These are phyloP conservation scores for Phytophthora rubi DNA, from an alignment of 352 stramenopile species.

Conservation along the genomic window DNA sequence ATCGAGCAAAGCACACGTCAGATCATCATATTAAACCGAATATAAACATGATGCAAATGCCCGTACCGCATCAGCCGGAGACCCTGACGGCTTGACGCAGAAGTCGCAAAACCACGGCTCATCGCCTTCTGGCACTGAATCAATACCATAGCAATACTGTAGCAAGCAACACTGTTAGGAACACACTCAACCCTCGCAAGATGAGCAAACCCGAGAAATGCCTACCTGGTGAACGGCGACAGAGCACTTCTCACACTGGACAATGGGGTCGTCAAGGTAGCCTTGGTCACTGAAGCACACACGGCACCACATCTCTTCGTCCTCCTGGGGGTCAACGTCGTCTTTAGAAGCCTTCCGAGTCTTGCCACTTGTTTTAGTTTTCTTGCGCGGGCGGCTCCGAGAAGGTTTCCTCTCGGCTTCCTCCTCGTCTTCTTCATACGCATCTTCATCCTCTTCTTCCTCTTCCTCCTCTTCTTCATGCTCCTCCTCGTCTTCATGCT, in stretches of 20 bases:
- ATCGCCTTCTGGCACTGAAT: constrained; percentile 79
- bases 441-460: constrained; percentile 54
- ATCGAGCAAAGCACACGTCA: constrained; percentile 7
- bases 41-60: background rate
- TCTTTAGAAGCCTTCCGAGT: constrained; percentile 28
- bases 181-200: background rate
- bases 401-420: constrained; percentile 44
- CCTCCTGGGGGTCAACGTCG: constrained; percentile 63
- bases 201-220: background rate
- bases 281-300: constrained; percentile 90
- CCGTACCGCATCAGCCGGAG: constrained; percentile 58
- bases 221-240: constrained; percentile 86
- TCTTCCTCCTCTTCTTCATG: constrained; percentile 49
- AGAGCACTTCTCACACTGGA: constrained; percentile 87
- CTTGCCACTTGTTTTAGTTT: constrained; percentile 30
- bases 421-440: constrained; percentile 47
- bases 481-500: constrained; percentile 22
- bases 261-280: constrained; percentile 88
- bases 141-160: constrained; percentile 90
- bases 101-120: constrained; percentile 88
- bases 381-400: constrained; percentile 45
- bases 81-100: constrained; percentile 53
- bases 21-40: background rate
- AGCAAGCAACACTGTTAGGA: constrained; percentile 19
- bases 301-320: constrained; percentile 90